Base-by-base conservation (phyloP, 176 grass and related monocot genomes). In the Avena sativa region DNA sequence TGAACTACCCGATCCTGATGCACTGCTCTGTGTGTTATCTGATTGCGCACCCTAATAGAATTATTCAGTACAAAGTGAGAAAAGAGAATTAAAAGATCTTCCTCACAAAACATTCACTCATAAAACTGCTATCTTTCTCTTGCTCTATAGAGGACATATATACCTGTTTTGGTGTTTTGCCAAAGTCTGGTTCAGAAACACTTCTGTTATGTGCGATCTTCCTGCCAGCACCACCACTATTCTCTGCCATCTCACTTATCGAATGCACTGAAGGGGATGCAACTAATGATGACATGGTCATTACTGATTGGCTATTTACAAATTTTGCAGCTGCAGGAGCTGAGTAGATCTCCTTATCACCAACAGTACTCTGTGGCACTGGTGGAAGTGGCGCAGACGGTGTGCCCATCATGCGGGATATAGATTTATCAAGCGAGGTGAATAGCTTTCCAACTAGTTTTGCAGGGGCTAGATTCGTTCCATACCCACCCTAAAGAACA, bases 131-230 rank as follows among this genome's bases (percentile, higher is more conserved):
- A 62, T 23, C 8, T 74, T 32, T 87, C 48, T 76, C 49, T 82
- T 81, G n/a, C 65, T 67, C 65, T 15, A 67, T 44, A 15, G 1
- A 82, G 80, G 15, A 74, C 19, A 17, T 15, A 44, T 57, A 60
- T 77, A 99, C 97, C 92, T 96, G 93, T 80, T 94, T 94, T 4
- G 94, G 92, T 74, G 90, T 93, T 91, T 91, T 88, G 71, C 92
- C 92, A 58, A 99, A 96, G 91, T 99, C 92, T 4, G 97, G 94
- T 88, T 99, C 97, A 36, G 97, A 99, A 94, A 96, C 81, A 91
- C 93, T 99, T 87, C 94, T 92, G 84, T 93, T 96, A 81, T 91
- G 91, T 80, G 86, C 89, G 28, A 80, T 85, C 86, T 64, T 91
- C 87, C 88, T 98, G 74, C 81, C 80, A 91, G n/a, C 52, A 4